Conservation (phyloP, 2,329 filamentous ascomycete genomes). For the Aspergillus ochraceus region DNA sequence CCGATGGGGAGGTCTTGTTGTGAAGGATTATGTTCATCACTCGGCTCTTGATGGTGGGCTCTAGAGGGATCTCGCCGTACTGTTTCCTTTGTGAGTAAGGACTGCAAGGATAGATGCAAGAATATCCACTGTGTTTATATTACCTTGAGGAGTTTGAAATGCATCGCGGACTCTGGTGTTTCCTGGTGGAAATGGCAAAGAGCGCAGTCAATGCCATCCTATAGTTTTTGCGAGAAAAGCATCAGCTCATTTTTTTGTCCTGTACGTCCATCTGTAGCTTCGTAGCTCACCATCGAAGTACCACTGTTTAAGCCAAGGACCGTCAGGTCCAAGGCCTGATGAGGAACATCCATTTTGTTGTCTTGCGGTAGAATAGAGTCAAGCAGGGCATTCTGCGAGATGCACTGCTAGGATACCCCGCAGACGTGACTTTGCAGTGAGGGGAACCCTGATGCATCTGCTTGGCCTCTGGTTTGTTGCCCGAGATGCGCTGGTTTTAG, state of each 20-base stretch:
- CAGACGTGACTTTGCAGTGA: no score
- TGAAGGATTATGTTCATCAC: slow-evolving; percentile 58
- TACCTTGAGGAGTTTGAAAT: slow-evolving; percentile 54
- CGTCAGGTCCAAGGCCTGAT: no score
- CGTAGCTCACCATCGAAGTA: slow-evolving; percentile 47
- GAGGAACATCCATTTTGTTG: no score
- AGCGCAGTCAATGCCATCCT: slow-evolving; percentile 59
- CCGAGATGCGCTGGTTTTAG: no score
- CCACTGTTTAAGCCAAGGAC: slow-evolving; percentile 25
- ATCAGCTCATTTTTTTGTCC: background rate
- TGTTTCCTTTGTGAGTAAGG: background rate
- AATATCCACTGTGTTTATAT: no score
- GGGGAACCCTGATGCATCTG: no score
- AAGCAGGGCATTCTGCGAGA: no score
- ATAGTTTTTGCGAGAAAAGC: background rate
- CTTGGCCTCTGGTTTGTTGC: no score
- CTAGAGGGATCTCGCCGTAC: slow-evolving; percentile 58
- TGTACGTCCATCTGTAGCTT: background rate
- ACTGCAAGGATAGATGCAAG: background rate
- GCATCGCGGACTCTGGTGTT: slow-evolving; percentile 53
- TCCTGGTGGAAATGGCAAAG: slow-evolving; percentile 58
- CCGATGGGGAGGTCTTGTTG: slow-evolving; percentile 54
- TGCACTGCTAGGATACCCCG: no score
- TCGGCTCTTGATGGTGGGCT: slow-evolving; percentile 53
- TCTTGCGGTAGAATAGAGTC: no score